Evolutionary conservation across 345 rosid species (phyloP), one percentile per base, ranked within the genome.

Genomic region (Brassica rapa): DNA sequence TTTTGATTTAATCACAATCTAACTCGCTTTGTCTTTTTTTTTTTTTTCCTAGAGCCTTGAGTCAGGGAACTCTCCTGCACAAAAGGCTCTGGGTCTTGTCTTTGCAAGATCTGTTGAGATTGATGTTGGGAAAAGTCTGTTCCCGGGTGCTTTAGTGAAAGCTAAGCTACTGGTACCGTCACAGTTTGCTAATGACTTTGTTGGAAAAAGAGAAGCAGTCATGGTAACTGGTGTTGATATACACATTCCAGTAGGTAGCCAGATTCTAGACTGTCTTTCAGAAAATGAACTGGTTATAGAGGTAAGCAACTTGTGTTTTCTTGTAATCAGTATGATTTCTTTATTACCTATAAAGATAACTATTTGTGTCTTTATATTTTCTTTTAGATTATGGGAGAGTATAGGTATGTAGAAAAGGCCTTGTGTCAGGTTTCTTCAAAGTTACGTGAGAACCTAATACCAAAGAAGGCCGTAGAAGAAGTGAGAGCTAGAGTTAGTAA

Each of bases 101-200:
- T 89, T 84, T 78, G 86, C 86, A 66, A 87, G 89, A 86, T 85
- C 88, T 32, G 43, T 89, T 61, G 89, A 90, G 80, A 64, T 76
- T 35, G 83, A 85, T 63, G 74, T 81, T 82, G 88, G 83, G 79
- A 82, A 80, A 70, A 79, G 79, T 35, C 75, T 46, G 68, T 19
- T 71, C 25, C 35, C 73, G 7, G 84, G 81, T 30, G 24, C 81
- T 64, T 19, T 69, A 76, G 88, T 86, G 74, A 82, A 82, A 73
- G 86, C 86, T 29, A 85, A 85, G 85, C 82, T 90, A 55, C 74
- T 89, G 51, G 88, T 88, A 51, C 84, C 81, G 27, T 78, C 85
- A 4, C 72, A 76, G 35, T 75, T 75, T 57, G 77, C 83, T 75
- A 70, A 76, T 66, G 55, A 49, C 49, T 43, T 80, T 3, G 39